Percentiles rank a stretch among this genome's conserved stretches.
Evolutionary conservation across 1,284 basidiomycete species (phyloP).

Genomic region (Puccinia coronata): DNA sequence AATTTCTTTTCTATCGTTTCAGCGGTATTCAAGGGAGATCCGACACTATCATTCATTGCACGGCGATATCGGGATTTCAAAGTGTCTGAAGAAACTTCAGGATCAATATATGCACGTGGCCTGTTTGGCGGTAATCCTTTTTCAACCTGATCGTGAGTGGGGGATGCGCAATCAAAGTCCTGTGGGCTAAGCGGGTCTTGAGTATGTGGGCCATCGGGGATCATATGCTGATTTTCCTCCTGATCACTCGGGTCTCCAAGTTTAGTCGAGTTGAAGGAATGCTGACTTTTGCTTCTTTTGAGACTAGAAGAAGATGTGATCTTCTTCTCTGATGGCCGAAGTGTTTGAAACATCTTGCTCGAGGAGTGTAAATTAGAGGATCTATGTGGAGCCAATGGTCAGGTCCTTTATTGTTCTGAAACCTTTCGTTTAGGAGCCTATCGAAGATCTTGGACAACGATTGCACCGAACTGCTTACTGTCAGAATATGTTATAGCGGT

Average conservation of each 20-base stretch:
- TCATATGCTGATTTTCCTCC: constrained; percentile 24
- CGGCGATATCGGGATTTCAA: constrained; percentile 18
- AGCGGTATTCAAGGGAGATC: background rate
- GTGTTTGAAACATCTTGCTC: constrained; percentile 8
- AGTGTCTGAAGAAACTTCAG: background rate
- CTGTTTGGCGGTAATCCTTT: background rate
- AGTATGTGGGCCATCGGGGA: background rate
- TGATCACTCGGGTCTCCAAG: background rate
- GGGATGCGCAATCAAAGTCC: background rate
- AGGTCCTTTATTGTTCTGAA: background rate
- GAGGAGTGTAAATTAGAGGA: background rate
- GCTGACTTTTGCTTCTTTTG: constrained; percentile 1
- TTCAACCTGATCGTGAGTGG: background rate
- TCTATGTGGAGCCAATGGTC: no score
- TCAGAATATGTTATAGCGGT: no score
- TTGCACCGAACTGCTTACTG: background rate
- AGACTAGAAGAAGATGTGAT: constrained; percentile 5
- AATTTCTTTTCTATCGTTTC: background rate
- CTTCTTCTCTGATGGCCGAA: constrained; percentile 22
- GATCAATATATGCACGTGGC: background rate
- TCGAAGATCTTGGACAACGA: background rate
- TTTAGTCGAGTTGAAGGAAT: background rate
- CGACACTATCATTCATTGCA: constrained; percentile 13
- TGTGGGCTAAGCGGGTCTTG: background rate
- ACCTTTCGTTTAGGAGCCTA: background rate